phyloP scores from a whole-genome alignment of 352 stramenopile genomes.

The Phytopythium delawarense region DNA sequence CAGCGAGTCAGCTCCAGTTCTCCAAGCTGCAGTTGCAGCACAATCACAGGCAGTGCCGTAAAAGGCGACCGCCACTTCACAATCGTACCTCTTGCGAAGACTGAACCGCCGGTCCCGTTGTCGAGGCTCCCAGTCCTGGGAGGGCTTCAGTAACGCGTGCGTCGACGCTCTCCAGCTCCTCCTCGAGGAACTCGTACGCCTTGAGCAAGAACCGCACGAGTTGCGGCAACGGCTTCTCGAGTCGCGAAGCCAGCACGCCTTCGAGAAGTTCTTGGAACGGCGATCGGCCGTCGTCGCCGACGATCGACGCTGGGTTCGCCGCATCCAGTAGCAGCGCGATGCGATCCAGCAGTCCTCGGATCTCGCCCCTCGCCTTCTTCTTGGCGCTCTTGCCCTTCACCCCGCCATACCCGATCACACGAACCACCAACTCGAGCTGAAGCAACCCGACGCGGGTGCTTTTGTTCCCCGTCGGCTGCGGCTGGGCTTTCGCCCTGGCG shows the following conservation, averaged over 20 bases:
- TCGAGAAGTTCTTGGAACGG: constrained; percentile 72
- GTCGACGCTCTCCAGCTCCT: constrained; percentile 16
- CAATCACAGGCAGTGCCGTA: no score
- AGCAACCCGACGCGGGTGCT: constrained; percentile 31
- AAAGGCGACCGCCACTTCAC: not conserved
- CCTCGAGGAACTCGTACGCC: constrained; percentile 57
- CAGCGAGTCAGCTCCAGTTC: not conserved
- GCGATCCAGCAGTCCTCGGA: constrained; percentile 61
- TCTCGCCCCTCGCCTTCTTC: constrained; percentile 53
- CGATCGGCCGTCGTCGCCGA: constrained; percentile 59
- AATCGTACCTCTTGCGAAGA: not conserved
- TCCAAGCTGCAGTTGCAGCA: no score
- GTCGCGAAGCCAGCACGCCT: constrained; percentile 34
- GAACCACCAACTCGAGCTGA: constrained; percentile 63
- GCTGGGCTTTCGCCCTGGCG: not conserved
- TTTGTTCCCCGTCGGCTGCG: not conserved
- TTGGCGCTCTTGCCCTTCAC: constrained; percentile 28
- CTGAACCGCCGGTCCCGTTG: not conserved
- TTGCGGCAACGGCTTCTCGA: constrained; percentile 38
- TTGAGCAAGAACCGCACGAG: constrained; percentile 46
- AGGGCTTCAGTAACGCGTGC: not conserved
- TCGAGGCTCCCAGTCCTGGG: not conserved
- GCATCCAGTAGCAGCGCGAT: constrained; percentile 73
- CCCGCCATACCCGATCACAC: constrained; percentile 33
- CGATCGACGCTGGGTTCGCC: constrained; percentile 56